These are phyloP conservation scores for Entomortierella chlamydospora DNA, from an alignment of 192 early-diverging fungal genomes.

Conservation along the genomic window DNA sequence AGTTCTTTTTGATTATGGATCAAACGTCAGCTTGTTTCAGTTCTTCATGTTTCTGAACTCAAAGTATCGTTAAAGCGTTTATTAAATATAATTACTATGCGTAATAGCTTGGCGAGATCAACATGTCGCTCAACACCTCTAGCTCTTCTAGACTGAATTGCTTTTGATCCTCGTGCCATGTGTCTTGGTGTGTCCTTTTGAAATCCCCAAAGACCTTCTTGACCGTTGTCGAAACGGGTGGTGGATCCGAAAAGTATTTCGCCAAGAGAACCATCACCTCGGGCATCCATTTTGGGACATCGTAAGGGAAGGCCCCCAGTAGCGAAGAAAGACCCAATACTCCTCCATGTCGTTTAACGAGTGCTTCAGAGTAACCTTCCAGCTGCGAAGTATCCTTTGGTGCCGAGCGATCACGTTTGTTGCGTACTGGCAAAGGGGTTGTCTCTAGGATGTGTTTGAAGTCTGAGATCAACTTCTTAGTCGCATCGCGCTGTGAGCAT, in stretches of 20 bases:
- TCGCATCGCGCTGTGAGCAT: conserved; percentile 79
- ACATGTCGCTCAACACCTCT: conserved; percentile 86
- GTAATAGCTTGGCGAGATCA: conserved; percentile 90
- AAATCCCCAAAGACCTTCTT: conserved; percentile 93
- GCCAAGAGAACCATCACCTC: conserved; percentile 82
- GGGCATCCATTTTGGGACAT: conserved; percentile 93
- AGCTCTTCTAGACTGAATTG: conserved; percentile 83
- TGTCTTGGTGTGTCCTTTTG: conserved; percentile 93
- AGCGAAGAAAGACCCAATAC: conserved; percentile 92
- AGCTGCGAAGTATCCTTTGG: conserved; percentile 40
- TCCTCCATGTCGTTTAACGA: conserved; percentile 85
- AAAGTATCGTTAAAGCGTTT: too few relatives aligned
- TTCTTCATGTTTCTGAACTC: too few relatives aligned
- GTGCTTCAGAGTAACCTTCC: conserved; percentile 62
- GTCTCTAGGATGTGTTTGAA: conserved; percentile 52
- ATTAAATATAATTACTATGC: too few relatives aligned
- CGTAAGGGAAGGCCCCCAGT: conserved; percentile 93
- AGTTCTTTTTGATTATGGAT: too few relatives aligned
- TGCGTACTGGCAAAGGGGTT: conserved; percentile 59
- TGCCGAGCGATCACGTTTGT: conserved; percentile 48
- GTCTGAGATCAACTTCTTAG: conserved; percentile 60
- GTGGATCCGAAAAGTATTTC: conserved; percentile 83
- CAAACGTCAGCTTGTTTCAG: too few relatives aligned
- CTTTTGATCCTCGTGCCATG: conserved; percentile 90
- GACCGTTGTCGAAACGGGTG: conserved; percentile 86